Base-by-base conservation (phyloP, 2,329 filamentous ascomycete species). In the Herpotrichia juniperi region DNA sequence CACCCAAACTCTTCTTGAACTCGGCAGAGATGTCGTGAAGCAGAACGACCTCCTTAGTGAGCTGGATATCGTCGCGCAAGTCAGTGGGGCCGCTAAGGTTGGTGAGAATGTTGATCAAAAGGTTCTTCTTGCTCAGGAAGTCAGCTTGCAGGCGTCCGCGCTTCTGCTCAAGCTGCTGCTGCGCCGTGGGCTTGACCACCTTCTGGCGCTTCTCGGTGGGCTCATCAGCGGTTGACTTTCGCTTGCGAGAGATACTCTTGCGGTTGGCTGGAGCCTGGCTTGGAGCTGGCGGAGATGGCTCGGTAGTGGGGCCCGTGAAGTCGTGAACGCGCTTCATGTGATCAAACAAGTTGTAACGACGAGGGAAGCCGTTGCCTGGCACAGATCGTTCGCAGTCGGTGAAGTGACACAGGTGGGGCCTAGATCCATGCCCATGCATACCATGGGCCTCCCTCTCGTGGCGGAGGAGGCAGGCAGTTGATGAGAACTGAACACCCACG, bases 371-470 rank as follows among this genome's bases (percentile, higher is more conserved):
- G 72, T 93, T 91, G 64, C 91, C 92, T 21, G 84, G 80, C 28
- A 88, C 80, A 51, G 91, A 87, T 59, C 93, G 88, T 69, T 97
- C 92, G 68, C 93, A 97, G 56, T 90, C 91, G 24, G 88, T 82
- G 74, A 93, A 94, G 53, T 87, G 85, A 83, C 93, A 97, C 46
- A 94, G 84, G 72, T 93, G 93, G 12, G 93, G 93, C 76, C 96
- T 93, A 67, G 93, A 89, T 56, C 93, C 93, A 65, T 97, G 93
- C 58, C 93, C 93, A 71, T 97, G 93, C 83, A 97, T 90, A 63
- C 91, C 93, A 72, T 97, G 93, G 45, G 93, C 93, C 78, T 97
- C 93, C 54, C 93, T 88, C 80, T 97, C 93, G 69, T 97, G 93
- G 55, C 93, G 90, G 55, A 97, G 89, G 22, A 96, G 84, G 75